Evolutionary conservation across 305 asterid genomes (phyloP).

Genomic region (Rubia balearica): DNA sequence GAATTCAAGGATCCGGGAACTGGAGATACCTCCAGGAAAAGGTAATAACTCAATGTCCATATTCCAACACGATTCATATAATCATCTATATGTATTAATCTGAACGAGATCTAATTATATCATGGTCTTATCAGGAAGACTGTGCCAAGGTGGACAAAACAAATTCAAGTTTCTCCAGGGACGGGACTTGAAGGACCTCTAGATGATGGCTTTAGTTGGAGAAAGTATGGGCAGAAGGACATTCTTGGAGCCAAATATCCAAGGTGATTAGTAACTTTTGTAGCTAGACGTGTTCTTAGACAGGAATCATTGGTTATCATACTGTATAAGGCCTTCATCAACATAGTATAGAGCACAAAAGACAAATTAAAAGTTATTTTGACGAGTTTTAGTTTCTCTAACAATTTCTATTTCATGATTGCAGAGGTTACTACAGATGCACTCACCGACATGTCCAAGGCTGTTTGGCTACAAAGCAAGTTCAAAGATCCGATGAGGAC

Average conservation of each 20-base stretch:
- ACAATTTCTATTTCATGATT: neutral
- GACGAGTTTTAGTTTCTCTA: neutral
- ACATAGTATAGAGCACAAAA: neutral
- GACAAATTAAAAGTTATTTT: neutral
- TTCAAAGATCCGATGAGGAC: conserved; percentile 56
- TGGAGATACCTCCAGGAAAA: conserved; percentile 35
- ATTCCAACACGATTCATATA: neutral
- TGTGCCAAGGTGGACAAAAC: conserved; percentile 34
- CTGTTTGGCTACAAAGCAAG: conserved; percentile 67
- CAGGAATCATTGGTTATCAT: neutral
- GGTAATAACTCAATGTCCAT: conserved; percentile 23
- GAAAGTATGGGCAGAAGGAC: conserved; percentile 69
- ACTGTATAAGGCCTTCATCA: neutral
- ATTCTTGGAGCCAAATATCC: conserved; percentile 66
- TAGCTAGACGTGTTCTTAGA: neutral
- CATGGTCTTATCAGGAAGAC: conserved; percentile 25
- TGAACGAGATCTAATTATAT: neutral
- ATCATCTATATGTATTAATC: neutral
- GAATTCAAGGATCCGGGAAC: conserved; percentile 32
- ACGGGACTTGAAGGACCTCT: conserved; percentile 39
- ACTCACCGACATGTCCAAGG: conserved; percentile 44
- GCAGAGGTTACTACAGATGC: conserved; percentile 77
- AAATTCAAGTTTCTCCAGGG: conserved; percentile 33
- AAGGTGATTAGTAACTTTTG: conserved; percentile 29
- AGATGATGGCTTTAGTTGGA: conserved; percentile 58